These are phyloP conservation scores for Citrus reticulata DNA, from an alignment of 345 rosid genomes.

Conservation along the genomic window DNA sequence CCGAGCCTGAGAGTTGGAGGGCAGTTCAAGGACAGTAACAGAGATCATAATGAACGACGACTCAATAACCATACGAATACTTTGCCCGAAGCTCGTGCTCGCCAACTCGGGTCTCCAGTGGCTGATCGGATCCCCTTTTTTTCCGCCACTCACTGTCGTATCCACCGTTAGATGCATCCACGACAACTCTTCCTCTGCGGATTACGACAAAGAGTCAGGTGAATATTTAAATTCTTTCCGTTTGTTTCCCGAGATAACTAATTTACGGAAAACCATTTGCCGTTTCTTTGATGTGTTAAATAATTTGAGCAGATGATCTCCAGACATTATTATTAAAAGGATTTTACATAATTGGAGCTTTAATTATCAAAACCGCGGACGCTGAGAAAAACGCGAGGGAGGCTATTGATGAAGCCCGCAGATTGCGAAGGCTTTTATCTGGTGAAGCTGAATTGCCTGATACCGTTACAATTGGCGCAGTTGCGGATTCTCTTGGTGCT, in stretches of 20 bases:
- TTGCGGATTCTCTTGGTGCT: slow-evolving; percentile 40
- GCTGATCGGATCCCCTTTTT: slow-evolving; percentile 85
- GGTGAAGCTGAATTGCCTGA: slow-evolving; percentile 35
- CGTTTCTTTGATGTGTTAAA: not conserved
- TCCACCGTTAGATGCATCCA: slow-evolving; percentile 78
- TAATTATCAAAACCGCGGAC: slow-evolving; percentile 44
- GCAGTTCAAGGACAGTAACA: not conserved
- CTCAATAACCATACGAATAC: slow-evolving; percentile 37
- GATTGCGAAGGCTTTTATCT: slow-evolving; percentile 44
- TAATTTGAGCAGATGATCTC: slow-evolving; percentile 57
- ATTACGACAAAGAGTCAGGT: slow-evolving; percentile 77
- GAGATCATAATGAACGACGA: slow-evolving; percentile 31
- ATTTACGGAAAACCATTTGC: not conserved
- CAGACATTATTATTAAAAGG: slow-evolving; percentile 62
- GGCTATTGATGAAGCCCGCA: slow-evolving; percentile 51
- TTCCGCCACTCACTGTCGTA: slow-evolving; percentile 62
- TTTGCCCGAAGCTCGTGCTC: slow-evolving; percentile 50
- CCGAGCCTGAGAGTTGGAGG: not conserved
- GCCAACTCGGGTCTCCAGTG: slow-evolving; percentile 61
- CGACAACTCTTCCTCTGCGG: slow-evolving; percentile 33
- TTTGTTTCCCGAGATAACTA: not conserved
- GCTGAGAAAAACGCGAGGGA: slow-evolving; percentile 40
- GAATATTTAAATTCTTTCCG: not conserved
- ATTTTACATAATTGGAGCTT: slow-evolving; percentile 68
- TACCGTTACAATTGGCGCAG: slow-evolving; percentile 55